Evolutionary conservation across 306 rosid genomes (phyloP), one percentile per base, ranked within the genome.

Genomic region (Fragaria vesca): DNA sequence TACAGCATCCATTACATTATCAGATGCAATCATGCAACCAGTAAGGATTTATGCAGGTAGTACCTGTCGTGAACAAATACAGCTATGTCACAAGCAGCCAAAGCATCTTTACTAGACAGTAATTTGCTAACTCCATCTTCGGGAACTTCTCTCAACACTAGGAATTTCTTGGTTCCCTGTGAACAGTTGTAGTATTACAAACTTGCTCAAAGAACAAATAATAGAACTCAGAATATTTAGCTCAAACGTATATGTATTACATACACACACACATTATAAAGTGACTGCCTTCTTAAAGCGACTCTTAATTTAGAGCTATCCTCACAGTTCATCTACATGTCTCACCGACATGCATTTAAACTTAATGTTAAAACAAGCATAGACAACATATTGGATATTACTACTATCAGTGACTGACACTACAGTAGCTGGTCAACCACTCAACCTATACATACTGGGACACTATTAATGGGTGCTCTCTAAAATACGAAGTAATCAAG

Each of bases 41-140:
- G 30, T 6, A n/a, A 28, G 47, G 24, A n/a, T 42, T 52, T 57
- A 38, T 45, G 48, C 77, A 38, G 48, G 48, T 66, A 38, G 48
- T 87, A 93, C 99, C 99, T 90, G 88, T 93, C 98, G 71, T 91
- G 92, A 82, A 91, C 93, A 85, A 96, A 93, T 80, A 93, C 86
- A 45, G 97, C 99, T 51, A 95, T 85, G 78, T 91, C 99, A 80
- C 97, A 93, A 34, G 91, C 87, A 76, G 99, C 97, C 90, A 95
- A 84, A 82, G 97, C 89, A 79, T 91, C 99, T 85, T 91, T 95
- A 76, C 80, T 86, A 76, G 90, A 85, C 75, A 95, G 78, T 77
- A 95, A 60, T 79, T 74, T 91, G 55, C 60, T 52, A 50, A 93
- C 93, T 69, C 91, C 94, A 80, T 88, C 93, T 91, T 91, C 96